These are phyloP conservation scores for Hypocreales sp. DNA, from an alignment of 2,329 filamentous ascomycete species.

Conservation along the genomic window DNA sequence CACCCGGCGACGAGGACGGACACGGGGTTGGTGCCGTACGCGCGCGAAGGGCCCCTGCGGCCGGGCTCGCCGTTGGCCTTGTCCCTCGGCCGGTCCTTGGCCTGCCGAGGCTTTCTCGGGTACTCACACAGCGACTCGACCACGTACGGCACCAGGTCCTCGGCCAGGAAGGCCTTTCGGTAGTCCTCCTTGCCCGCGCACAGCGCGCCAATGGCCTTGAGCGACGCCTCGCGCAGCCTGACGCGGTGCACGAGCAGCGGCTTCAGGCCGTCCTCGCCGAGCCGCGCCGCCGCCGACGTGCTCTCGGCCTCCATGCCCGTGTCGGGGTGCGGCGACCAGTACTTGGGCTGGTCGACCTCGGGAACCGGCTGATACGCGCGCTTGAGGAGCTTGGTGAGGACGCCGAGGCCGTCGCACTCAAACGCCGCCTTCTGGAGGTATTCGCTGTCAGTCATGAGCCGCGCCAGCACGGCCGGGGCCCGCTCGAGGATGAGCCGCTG, in stretches of 20 bases:
- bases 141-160: slow-evolving; percentile 67
- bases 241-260: slow-evolving; percentile 51
- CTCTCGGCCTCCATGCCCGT: slow-evolving; percentile 17
- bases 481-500: slow-evolving; percentile 42
- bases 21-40: slow-evolving; percentile 59
- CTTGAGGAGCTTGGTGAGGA: slow-evolving; percentile 31
- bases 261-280: slow-evolving; percentile 47
- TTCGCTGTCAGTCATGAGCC: slow-evolving; percentile 63
- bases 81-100: slow-evolving; percentile 24
- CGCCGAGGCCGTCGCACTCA: slow-evolving; percentile 39
- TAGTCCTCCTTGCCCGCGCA: slow-evolving; percentile 71
- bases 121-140: slow-evolving; percentile 59
- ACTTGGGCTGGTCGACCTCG: slow-evolving; percentile 12
- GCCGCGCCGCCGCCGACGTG: slow-evolving; percentile 22
- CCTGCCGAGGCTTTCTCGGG: slow-evolving; percentile 30
- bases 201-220: slow-evolving; percentile 71
- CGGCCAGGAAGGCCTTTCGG: slow-evolving; percentile 66
- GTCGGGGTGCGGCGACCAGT: slow-evolving; percentile 23
- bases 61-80: slow-evolving; percentile 18
- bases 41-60: slow-evolving; percentile 16
- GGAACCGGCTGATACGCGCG: slow-evolving; percentile 32
- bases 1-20: slow-evolving; percentile 75
- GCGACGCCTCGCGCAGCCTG: slow-evolving; percentile 56
- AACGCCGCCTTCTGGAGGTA: slow-evolving; percentile 69
- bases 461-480: slow-evolving; percentile 61